phyloP scores from a whole-genome alignment of 495 filamentous ascomycete genomes.

The Annulohypoxylon moriforme region DNA sequence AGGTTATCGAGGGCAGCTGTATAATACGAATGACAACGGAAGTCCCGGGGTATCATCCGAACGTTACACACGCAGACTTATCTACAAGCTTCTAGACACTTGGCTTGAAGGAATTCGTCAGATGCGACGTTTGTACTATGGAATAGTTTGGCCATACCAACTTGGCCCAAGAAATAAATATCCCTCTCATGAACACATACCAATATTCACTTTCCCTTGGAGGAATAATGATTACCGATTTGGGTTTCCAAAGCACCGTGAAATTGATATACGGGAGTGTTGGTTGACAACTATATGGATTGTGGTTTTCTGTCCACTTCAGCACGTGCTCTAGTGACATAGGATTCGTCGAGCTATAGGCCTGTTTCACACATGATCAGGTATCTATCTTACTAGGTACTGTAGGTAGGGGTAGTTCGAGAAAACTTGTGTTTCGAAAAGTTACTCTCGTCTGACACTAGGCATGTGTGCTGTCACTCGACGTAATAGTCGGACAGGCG shows the following conservation, averaged over 20 bases:
- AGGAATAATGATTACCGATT: neutral
- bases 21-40: constrained; percentile 24
- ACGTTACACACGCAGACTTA: neutral
- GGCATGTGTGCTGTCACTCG: constrained; percentile 3
- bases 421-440: neutral
- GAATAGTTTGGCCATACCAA: constrained; percentile 15
- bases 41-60: neutral
- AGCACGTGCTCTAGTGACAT: neutral
- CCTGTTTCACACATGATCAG: neutral
- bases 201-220: neutral
- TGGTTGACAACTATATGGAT: neutral
- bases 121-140: constrained; percentile 14
- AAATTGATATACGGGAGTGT: neutral
- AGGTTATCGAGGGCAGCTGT: constrained; percentile 14
- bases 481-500: neutral
- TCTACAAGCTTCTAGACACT: neutral
- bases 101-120: neutral
- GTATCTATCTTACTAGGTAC: no score
- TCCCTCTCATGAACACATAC: constrained; percentile 18
- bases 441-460: neutral
- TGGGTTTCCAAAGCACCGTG: neutral
- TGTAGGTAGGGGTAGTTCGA: neutral
- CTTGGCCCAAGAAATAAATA: constrained; percentile 29
- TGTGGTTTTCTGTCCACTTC: neutral
- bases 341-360: neutral